phyloP scores from a whole-genome alignment of 225 moss, liverwort and hornwort species.

The Lunularia cruciata region DNA sequence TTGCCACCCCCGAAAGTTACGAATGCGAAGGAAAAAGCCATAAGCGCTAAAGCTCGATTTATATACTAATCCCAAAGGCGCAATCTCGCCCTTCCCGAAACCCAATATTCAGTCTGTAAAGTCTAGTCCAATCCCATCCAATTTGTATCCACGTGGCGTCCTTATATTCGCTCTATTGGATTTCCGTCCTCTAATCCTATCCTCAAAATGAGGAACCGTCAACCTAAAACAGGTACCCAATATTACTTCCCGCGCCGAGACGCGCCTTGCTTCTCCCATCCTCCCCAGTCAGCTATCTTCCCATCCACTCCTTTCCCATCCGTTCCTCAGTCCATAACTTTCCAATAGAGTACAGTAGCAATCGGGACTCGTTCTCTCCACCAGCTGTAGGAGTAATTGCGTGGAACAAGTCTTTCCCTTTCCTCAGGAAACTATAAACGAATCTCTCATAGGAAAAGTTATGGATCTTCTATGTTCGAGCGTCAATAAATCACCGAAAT shows the following conservation, averaged over 20 bases:
- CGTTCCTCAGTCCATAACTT: too few relatives aligned
- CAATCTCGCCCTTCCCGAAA: conserved; percentile 13
- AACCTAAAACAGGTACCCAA: neutral
- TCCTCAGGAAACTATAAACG: too few relatives aligned
- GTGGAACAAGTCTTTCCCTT: too few relatives aligned
- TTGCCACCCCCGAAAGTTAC: neutral
- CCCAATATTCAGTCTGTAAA: neutral
- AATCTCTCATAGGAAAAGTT: too few relatives aligned
- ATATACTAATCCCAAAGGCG: neutral
- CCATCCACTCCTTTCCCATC: too few relatives aligned
- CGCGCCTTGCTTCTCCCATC: too few relatives aligned
- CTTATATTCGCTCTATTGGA: neutral
- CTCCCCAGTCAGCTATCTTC: too few relatives aligned
- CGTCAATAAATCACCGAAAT: too few relatives aligned
- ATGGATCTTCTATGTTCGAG: too few relatives aligned
- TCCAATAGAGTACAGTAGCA: too few relatives aligned
- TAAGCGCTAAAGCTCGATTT: neutral
- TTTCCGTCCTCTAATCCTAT: neutral
- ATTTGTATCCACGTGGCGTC: neutral
- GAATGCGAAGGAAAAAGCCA: conserved; percentile 20
- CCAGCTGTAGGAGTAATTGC: too few relatives aligned
- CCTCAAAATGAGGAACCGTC: neutral
- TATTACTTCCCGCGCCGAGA: neutral
- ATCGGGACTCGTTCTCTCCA: too few relatives aligned
- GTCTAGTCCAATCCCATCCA: neutral